Conservation (phyloP, 805 yeast species). For the Vanderwaltozyma verrucispora region DNA sequence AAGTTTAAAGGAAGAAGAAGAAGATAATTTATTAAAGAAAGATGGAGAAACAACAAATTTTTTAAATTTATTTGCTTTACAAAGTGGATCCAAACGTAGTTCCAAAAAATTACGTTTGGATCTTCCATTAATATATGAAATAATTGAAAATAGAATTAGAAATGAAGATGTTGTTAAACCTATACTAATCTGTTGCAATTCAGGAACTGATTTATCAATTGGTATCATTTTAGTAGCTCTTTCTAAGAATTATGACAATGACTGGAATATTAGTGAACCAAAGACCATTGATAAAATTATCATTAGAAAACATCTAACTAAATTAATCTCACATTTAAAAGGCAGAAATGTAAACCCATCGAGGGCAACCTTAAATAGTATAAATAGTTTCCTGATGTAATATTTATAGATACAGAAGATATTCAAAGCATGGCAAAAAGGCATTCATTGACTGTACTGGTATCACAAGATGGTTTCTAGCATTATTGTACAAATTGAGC, state of each 20-base stretch:
- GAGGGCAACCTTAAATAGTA: conserved; percentile 64
- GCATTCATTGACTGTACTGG: too few relatives aligned
- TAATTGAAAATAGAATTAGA: conserved; percentile 4
- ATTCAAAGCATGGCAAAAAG: too few relatives aligned
- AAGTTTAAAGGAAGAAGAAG: too few relatives aligned
- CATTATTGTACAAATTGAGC: too few relatives aligned
- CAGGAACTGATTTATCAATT: conserved; percentile 56
- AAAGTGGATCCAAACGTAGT: conserved; percentile 49
- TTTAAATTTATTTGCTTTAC: conserved; percentile 8
- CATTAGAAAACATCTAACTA: conserved; percentile 46
- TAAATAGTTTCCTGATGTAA: conserved; percentile 48
- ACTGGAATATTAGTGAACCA: conserved; percentile 29
- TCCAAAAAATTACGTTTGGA: conserved; percentile 45
- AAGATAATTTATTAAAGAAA: too few relatives aligned
- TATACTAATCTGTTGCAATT: conserved; percentile 45
- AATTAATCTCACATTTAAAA: conserved; percentile 32
- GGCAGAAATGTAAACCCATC: conserved; percentile 58
- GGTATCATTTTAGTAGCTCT: conserved; percentile 47
- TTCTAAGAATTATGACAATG: conserved; percentile 34
- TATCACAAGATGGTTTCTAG: too few relatives aligned
- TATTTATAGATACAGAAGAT: too few relatives aligned
- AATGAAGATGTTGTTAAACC: conserved; percentile 8
- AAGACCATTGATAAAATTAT: conserved; percentile 36
- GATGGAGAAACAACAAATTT: too few relatives aligned
- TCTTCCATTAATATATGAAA: conserved; percentile 35